Conservation (phyloP, 140 eudicot genomes). For the Stevia rebaudiana region DNA sequence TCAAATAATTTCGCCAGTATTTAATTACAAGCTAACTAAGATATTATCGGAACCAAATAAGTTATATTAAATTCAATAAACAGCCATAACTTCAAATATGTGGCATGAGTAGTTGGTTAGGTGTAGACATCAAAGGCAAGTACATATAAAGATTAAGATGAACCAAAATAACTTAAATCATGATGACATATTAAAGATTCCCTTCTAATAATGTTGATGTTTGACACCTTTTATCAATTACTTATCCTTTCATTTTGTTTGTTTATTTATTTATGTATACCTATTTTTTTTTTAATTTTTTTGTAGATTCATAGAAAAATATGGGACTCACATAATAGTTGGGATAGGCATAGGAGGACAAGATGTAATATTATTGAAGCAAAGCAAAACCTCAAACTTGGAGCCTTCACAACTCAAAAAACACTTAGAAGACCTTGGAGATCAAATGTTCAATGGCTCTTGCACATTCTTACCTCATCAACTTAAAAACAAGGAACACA, state of each 20-base stretch:
- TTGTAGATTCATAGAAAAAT: slow-evolving; percentile 79
- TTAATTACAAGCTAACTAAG: neutral
- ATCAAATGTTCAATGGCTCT: slow-evolving; percentile 68
- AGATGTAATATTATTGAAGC: slow-evolving; percentile 68
- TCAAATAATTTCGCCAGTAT: neutral
- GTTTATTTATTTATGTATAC: neutral
- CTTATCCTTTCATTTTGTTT: neutral
- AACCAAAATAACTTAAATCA: slow-evolving; percentile 10
- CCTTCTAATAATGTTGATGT: slow-evolving; percentile 2
- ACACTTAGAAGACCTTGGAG: slow-evolving; percentile 73
- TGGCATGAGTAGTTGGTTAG: slow-evolving; percentile 21
- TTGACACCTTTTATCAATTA: neutral
- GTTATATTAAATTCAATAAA: neutral
- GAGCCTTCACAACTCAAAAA: slow-evolving; percentile 67
- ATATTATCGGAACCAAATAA: neutral
- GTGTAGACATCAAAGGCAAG: slow-evolving; percentile 13
- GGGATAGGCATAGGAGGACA: slow-evolving; percentile 88
- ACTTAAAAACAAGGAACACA: slow-evolving; percentile 45
- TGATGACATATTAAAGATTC: slow-evolving; percentile 16
- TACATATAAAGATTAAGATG: too few species aligned
- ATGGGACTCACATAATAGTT: slow-evolving; percentile 93
- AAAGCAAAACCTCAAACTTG: slow-evolving; percentile 64
- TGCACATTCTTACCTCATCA: slow-evolving; percentile 68
- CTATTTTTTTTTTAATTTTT: neutral
- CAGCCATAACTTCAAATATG: neutral